These are phyloP conservation scores for Phytopythium aichiense DNA, from an alignment of 352 stramenopile species.

Conservation along the genomic window DNA sequence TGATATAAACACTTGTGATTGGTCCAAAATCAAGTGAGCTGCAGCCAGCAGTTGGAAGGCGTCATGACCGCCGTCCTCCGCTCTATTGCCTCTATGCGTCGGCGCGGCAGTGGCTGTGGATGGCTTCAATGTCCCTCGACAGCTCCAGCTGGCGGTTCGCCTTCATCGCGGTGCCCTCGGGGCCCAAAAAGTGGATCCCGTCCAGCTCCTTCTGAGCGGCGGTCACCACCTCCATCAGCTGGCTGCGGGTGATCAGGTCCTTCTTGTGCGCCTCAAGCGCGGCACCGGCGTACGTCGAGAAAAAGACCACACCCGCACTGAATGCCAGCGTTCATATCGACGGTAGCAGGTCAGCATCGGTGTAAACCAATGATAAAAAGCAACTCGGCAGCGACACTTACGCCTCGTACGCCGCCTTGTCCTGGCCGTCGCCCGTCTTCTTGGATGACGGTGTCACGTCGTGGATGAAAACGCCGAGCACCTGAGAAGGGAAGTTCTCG, in stretches of 20 bases:
- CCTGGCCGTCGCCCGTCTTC: slow-evolving; percentile 58
- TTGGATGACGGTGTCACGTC: slow-evolving; percentile 55
- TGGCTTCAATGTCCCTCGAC: slow-evolving; percentile 30
- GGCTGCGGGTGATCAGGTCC: slow-evolving; percentile 42
- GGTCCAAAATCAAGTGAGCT: slow-evolving; percentile 8
- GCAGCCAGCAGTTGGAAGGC: too few relatives aligned
- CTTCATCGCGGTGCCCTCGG: slow-evolving; percentile 33
- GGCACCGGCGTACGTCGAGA: slow-evolving; percentile 63
- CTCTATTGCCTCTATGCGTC: slow-evolving; percentile 9
- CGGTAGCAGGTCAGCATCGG: not conserved
- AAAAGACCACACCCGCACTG: slow-evolving; percentile 74
- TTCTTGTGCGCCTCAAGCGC: slow-evolving; percentile 54
- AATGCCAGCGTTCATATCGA: not conserved
- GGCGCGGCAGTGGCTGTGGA: slow-evolving; percentile 14
- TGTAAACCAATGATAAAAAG: not conserved
- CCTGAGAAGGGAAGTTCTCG: slow-evolving; percentile 43
- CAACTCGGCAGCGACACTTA: slow-evolving; percentile 25
- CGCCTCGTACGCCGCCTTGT: slow-evolving; percentile 52
- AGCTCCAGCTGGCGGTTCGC: slow-evolving; percentile 35
- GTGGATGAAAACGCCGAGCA: slow-evolving; percentile 79
- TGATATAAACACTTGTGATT: slow-evolving; percentile 12
- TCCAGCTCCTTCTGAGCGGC: slow-evolving; percentile 45
- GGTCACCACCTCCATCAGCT: slow-evolving; percentile 41
- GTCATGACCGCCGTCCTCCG: not conserved
- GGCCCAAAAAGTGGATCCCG: slow-evolving; percentile 39